Conservation (phyloP, 768 basidiomycete species). For the Gloeophyllum trabeum region DNA sequence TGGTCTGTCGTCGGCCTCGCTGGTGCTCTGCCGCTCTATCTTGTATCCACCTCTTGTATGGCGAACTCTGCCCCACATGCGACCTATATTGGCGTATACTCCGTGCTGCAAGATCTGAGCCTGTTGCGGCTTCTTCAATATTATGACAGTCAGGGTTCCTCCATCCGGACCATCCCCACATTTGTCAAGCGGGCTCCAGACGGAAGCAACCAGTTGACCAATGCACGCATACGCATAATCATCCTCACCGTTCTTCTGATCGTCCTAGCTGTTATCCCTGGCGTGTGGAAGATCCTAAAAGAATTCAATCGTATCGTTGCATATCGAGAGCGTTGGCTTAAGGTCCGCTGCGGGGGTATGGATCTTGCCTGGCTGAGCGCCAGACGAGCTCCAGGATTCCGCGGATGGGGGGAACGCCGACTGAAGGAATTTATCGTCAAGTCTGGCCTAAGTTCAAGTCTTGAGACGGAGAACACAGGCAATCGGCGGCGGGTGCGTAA, state of each 20-base stretch:
- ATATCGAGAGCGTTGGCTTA: conserved; percentile 49
- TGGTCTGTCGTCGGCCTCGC: conserved; percentile 61
- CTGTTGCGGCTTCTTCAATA: conserved; percentile 62
- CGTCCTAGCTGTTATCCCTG: conserved; percentile 52
- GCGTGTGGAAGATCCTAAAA: conserved; percentile 48
- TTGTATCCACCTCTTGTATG: conserved; percentile 60
- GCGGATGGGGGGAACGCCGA: conserved; percentile 62
- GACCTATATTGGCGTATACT: conserved; percentile 45
- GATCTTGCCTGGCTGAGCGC: conserved; percentile 73
- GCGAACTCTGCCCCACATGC: conserved; percentile 33
- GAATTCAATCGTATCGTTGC: conserved; percentile 49
- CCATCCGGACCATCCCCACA: conserved; percentile 22
- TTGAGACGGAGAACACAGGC: conserved; percentile 31
- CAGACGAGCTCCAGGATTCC: conserved; percentile 50
- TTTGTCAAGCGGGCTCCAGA: too few species aligned
- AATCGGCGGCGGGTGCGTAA: neutral
- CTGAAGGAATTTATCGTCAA: conserved; percentile 61
- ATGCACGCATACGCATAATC: conserved; percentile 53
- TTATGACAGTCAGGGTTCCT: conserved; percentile 31
- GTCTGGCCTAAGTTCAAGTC: conserved; percentile 49
- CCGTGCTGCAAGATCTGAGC: conserved; percentile 65
- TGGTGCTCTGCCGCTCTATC: conserved; percentile 65
- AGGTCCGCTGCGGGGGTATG: conserved; percentile 50
- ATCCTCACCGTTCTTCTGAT: conserved; percentile 53
- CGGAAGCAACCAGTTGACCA: conserved; percentile 25